Conservation (phyloP, 108 stramenopile genomes). For the Nitzschia sp. region DNA sequence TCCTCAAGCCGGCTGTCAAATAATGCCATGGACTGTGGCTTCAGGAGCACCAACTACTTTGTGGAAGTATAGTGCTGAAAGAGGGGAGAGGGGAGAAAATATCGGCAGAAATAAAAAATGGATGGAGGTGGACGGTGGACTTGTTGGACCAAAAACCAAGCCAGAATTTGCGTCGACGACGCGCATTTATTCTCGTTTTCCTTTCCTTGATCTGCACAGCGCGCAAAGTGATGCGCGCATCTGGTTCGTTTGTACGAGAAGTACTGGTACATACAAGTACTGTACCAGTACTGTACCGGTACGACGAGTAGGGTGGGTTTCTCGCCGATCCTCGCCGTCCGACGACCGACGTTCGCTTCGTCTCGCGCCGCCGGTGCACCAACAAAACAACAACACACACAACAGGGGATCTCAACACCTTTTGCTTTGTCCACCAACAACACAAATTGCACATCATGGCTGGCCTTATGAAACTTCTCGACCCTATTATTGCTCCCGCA, state of each 20-base stretch:
- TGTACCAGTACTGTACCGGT: no score
- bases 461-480: constrained; percentile 44
- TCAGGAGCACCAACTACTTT: no score
- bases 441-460: constrained; percentile 29
- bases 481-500: constrained; percentile 61
- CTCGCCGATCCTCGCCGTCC: no score
- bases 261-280: no score
- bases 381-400: neutral
- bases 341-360: no score
- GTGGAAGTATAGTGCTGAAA: neutral
- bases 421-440: constrained; percentile 17
- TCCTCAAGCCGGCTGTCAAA: neutral
- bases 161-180: no score
- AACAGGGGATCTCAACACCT: neutral
- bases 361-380: no score
- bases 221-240: no score
- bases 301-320: no score
- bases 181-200: no score
- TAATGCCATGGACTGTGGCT: neutral
- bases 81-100: neutral
- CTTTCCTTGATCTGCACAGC: no score
- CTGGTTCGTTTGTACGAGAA: no score
- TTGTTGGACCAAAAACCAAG: neutral
- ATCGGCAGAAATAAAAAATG: neutral
- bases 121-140: neutral